Evolutionary conservation across 768 basidiomycete species (phyloP).

Genomic region (Tylopilus rubrobrunneus): DNA sequence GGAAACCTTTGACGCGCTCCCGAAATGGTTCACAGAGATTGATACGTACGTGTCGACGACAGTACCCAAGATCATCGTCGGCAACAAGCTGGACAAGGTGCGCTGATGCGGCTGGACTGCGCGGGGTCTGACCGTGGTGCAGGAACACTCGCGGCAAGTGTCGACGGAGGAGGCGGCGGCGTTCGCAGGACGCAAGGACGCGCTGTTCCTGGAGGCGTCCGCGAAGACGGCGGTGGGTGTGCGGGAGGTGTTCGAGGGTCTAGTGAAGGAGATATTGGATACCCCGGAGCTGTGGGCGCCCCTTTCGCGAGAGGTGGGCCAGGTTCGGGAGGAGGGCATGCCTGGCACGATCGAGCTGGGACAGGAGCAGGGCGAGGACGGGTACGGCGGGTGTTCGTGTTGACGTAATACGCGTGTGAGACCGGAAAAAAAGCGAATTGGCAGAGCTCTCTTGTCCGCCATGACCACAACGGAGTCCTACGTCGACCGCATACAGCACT

Average conservation of each 20-base stretch:
- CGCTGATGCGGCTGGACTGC: not conserved
- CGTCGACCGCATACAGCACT: conserved; percentile 62
- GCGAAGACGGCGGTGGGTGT: conserved; percentile 91
- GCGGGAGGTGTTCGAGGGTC: conserved; percentile 66
- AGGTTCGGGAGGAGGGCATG: conserved; percentile 29
- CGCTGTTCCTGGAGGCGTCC: conserved; percentile 86
- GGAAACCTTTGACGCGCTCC: conserved; percentile 91
- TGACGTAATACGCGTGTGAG: conserved; percentile 26
- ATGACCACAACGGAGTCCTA: conserved; percentile 33
- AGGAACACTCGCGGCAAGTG: conserved; percentile 93
- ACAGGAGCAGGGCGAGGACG: conserved; percentile 7
- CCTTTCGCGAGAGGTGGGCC: conserved; percentile 19
- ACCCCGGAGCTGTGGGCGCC: conserved; percentile 77
- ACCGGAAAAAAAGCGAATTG: not conserved
- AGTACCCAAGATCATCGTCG: conserved; percentile 93
- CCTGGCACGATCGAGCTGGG: conserved; percentile 41
- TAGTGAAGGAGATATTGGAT: conserved; percentile 79
- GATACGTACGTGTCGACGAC: conserved; percentile 86
- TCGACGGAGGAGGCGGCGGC: conserved; percentile 68
- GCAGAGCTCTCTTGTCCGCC: conserved; percentile 3
- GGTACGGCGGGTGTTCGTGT: conserved; percentile 32
- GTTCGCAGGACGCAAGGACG: conserved; percentile 80
- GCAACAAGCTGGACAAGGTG: conserved; percentile 92
- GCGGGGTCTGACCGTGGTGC: not conserved
- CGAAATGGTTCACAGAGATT: conserved; percentile 88